A percentile compares a stretch with the other conserved stretches of the same genome.
phyloP scores from a whole-genome alignment of 257 asterid genomes.

The Asclepias syriaca region DNA sequence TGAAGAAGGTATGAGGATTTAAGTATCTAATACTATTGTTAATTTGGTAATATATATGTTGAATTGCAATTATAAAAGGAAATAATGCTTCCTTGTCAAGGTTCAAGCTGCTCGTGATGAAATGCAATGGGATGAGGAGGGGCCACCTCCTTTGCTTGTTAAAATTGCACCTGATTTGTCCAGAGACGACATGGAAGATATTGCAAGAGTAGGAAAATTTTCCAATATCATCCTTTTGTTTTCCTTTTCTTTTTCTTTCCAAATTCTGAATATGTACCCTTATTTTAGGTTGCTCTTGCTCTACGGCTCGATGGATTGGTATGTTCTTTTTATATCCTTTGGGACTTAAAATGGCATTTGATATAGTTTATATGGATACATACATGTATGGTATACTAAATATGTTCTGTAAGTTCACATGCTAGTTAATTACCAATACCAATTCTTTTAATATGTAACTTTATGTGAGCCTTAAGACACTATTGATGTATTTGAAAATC shows the following conservation, averaged over 20 bases:
- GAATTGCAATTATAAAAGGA: neutral
- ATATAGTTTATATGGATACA: neutral
- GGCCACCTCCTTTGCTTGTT: constrained; percentile 94
- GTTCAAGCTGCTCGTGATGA: constrained; percentile 98
- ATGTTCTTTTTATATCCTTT: constrained; percentile 21
- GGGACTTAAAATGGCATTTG: neutral
- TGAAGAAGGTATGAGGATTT: constrained; percentile 60
- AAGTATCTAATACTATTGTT: neutral
- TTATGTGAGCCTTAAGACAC: neutral
- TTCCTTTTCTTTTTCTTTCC: constrained; percentile 9
- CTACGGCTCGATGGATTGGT: constrained; percentile 96
- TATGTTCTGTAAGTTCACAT: neutral
- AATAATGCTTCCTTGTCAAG: constrained; percentile 28
- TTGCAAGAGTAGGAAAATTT: constrained; percentile 61
- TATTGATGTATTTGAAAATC: neutral
- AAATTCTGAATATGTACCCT: constrained; percentile 23
- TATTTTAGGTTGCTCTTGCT: constrained; percentile 83
- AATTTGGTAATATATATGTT: neutral
- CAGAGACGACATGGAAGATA: constrained; percentile 91
- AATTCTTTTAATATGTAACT: neutral
- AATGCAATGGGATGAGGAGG: constrained; percentile 99
- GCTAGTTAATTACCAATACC: neutral
- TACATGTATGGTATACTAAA: no score
- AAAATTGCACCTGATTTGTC: constrained; percentile 98
- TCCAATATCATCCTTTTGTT: constrained; percentile 3